Conservation (phyloP, 2,329 filamentous ascomycete genomes). For the Plectosphaerella sp. region DNA sequence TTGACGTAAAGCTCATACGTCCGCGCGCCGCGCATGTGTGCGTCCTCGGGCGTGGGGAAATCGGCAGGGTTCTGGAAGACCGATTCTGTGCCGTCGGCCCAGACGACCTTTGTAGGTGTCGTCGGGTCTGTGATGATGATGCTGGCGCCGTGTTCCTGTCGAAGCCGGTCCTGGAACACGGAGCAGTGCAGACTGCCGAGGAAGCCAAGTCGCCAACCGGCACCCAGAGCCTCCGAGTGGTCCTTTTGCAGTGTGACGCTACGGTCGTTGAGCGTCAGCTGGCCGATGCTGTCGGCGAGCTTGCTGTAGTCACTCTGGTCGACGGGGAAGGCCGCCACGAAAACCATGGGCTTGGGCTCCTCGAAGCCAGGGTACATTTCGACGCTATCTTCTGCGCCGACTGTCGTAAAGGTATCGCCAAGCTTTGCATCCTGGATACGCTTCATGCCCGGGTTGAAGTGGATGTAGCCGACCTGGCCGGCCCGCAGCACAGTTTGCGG, state of each 20-base stretch:
- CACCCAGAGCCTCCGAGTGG: slow-evolving; percentile 86
- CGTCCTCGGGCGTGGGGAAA: slow-evolving; percentile 68
- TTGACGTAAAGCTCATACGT: slow-evolving; percentile 58
- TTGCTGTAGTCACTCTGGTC: slow-evolving; percentile 84
- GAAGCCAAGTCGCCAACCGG: slow-evolving; percentile 92
- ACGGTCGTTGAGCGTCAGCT: slow-evolving; percentile 90
- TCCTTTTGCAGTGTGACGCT: slow-evolving; percentile 94
- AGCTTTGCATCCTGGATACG: slow-evolving; percentile 91
- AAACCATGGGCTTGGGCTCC: slow-evolving; percentile 98
- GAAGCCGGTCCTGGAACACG: slow-evolving; percentile 94
- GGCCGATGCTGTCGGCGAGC: slow-evolving; percentile 88
- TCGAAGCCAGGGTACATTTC: slow-evolving; percentile 87
- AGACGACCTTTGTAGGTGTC: slow-evolving; percentile 84
- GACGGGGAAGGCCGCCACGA: slow-evolving; percentile 92
- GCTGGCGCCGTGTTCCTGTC: slow-evolving; percentile 88
- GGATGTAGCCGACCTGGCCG: slow-evolving; percentile 93
- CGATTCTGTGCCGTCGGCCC: slow-evolving; percentile 69
- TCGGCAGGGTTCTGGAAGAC: slow-evolving; percentile 82
- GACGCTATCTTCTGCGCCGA: slow-evolving; percentile 71
- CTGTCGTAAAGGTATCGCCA: slow-evolving; percentile 87
- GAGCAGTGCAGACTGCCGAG: slow-evolving; percentile 96
- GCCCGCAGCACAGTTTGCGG: slow-evolving; percentile 77
- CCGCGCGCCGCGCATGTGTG: slow-evolving; percentile 36
- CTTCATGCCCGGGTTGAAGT: slow-evolving; percentile 99
- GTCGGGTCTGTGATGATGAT: slow-evolving; percentile 97